Evolutionary conservation across 2,329 filamentous ascomycete species (phyloP).

Genomic region (Ploettnerulaceae sp.): DNA sequence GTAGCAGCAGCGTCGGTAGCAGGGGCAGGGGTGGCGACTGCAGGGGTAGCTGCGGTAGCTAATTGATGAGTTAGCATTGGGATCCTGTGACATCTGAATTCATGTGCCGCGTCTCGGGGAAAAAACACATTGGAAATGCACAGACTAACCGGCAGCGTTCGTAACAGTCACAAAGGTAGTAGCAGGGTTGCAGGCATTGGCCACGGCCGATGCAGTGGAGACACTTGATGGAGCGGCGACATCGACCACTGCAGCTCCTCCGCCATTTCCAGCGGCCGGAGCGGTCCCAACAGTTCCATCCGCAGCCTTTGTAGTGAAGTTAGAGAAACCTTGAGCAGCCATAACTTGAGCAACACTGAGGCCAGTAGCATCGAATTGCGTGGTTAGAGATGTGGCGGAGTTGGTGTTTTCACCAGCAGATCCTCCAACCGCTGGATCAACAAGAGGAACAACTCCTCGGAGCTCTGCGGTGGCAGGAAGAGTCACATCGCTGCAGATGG

Average conservation of each 20-base stretch:
- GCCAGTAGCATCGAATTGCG: slow-evolving; percentile 54
- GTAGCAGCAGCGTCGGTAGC: slow-evolving; percentile 1
- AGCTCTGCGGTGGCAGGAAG: slow-evolving; percentile 57
- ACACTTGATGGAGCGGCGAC: no score
- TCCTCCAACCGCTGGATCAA: slow-evolving; percentile 59
- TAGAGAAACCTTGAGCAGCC: slow-evolving; percentile 55
- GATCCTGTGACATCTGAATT: no score
- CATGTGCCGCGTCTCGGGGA: no score
- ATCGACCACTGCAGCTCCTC: slow-evolving; percentile 7
- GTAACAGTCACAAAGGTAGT: slow-evolving; percentile 23
- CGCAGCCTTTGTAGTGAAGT: slow-evolving; percentile 46
- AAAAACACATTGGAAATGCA: no score
- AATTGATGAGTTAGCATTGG: no score
- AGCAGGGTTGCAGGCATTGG: background rate
- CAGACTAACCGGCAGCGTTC: background rate
- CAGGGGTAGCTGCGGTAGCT: background rate
- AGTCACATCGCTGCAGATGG: slow-evolving; percentile 57
- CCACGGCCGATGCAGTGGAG: no score
- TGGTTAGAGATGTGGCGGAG: slow-evolving; percentile 47
- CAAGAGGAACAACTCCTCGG: slow-evolving; percentile 60
- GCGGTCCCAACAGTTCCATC: slow-evolving; percentile 37
- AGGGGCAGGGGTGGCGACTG: background rate
- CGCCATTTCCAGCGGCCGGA: slow-evolving; percentile 21
- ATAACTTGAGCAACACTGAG: slow-evolving; percentile 62
- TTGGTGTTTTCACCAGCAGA: slow-evolving; percentile 57